Evolutionary conservation across 345 rosid genomes (phyloP), one percentile per base, ranked within the genome.

Genomic region (Jatropha curcas): DNA sequence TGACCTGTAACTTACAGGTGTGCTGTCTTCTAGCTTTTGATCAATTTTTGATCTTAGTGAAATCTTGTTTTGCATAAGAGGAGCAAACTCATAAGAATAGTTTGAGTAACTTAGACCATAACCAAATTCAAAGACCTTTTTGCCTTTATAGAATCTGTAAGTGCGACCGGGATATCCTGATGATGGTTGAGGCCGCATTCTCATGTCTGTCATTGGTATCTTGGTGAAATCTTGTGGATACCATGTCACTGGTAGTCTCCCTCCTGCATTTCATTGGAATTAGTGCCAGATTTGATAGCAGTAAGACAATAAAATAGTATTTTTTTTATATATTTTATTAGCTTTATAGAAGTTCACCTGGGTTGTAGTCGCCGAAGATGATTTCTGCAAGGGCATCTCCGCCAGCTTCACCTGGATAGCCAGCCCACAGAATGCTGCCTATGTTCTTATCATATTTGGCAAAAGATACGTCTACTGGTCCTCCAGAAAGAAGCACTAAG

Each of bases 321-420:
- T n/a, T n/a, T n/a, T n/a, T n/a, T n/a, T n/a, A 41, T 41, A 41
- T 41, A 10, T 0, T 1, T 13, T 41, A 41, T 41, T 25, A 13
- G 52, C 4, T 1, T 4, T 37, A 51, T 39, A 39, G 22, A 37
- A 68, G 63, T 72, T 81, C 65, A 90, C 98, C 98, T 30, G 97
- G 99, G 68, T 91, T 95, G 75, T 89, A 90, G 50, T 90, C 92
- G 30, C 98, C 98, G 25, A 89, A 91, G 28, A 95, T 80, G 82
- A 95, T 79, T 75, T 95, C 92, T 22, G 97, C 86, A 45, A 88
- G 83, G 11, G 99, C 97, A 72, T 27, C 60, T 9, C 92, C 97
- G 51, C 98, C 98, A 16, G 83, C 96, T 84, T 95, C 88, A 31
- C 98, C 97, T 0, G 97, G 99, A 85, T 91, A 95, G 77, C 99